These are phyloP conservation scores for Solanum lignicaule DNA, from an alignment of 257 asterid species.

Conservation along the genomic window DNA sequence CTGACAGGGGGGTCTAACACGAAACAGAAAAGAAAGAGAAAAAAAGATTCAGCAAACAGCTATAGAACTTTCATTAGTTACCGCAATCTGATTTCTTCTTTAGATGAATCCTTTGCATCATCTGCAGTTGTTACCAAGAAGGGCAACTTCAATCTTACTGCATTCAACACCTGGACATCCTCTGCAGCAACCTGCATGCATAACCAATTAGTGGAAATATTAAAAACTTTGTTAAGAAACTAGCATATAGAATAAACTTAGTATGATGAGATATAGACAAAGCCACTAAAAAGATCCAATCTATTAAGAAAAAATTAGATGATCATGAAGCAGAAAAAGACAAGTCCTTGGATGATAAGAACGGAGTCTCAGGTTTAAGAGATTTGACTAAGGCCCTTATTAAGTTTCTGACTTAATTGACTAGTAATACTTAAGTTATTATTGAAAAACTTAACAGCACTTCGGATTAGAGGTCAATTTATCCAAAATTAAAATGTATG, in stretches of 20 bases:
- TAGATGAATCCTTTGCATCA: conserved; percentile 62
- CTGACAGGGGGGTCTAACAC: not conserved
- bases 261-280: not conserved
- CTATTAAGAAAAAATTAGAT: not conserved
- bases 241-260: not conserved
- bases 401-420: not conserved
- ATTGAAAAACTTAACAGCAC: not conserved
- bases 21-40: not conserved
- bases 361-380: not conserved
- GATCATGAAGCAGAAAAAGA: not conserved
- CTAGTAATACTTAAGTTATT: not conserved
- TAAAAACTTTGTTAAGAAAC: not conserved
- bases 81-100: conserved; percentile 95
- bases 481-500: not conserved
- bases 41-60: not conserved
- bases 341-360: not conserved
- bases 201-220: conserved; percentile 6
- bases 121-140: conserved; percentile 83
- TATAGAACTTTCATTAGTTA: conserved; percentile 7
- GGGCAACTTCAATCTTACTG: conserved; percentile 76
- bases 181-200: conserved; percentile 72
- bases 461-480: not conserved
- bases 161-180: conserved; percentile 63
- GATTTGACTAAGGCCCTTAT: not conserved
- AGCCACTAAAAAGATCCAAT: not conserved